phyloP scores from a whole-genome alignment of 1,284 basidiomycete species.

The Anthracocystis panici-leucophaei region DNA sequence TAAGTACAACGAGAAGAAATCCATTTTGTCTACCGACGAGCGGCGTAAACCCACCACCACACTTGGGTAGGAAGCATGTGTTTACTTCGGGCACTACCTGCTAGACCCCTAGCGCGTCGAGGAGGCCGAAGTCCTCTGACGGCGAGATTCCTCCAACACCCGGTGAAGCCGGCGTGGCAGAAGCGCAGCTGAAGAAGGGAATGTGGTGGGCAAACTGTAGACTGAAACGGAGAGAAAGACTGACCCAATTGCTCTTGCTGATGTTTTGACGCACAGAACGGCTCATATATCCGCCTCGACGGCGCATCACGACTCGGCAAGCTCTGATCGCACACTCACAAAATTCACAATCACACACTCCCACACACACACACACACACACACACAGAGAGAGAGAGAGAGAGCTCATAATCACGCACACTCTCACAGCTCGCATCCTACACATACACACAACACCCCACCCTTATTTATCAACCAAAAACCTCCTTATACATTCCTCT shows the following conservation, averaged over 20 bases:
- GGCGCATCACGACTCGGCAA: constrained; percentile 66
- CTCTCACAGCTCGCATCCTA: too few species aligned
- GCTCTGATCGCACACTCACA: constrained; percentile 63
- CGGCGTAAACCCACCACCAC: too few species aligned
- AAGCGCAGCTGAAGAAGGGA: too few species aligned
- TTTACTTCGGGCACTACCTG: too few species aligned
- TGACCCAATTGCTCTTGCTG: background rate
- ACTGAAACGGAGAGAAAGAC: too few species aligned
- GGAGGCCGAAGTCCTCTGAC: too few species aligned
- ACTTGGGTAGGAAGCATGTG: too few species aligned
- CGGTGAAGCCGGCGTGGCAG: too few species aligned
- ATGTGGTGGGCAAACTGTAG: too few species aligned
- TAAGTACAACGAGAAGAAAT: constrained; percentile 29
- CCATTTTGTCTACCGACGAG: background rate
- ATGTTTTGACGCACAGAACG: constrained; percentile 32
- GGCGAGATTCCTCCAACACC: too few species aligned
- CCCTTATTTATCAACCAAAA: background rate
- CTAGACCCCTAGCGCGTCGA: too few species aligned
- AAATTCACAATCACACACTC: constrained; percentile 73
- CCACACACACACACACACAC: constrained; percentile 72
- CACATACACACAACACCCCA: background rate
- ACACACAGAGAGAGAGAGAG: constrained; percentile 74
- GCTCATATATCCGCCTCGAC: constrained; percentile 62
- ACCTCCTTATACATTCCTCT: background rate
- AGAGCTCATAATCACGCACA: too few species aligned